Conservation (phyloP, 805 yeast genomes). For the Metschnikowia amazonensis region DNA sequence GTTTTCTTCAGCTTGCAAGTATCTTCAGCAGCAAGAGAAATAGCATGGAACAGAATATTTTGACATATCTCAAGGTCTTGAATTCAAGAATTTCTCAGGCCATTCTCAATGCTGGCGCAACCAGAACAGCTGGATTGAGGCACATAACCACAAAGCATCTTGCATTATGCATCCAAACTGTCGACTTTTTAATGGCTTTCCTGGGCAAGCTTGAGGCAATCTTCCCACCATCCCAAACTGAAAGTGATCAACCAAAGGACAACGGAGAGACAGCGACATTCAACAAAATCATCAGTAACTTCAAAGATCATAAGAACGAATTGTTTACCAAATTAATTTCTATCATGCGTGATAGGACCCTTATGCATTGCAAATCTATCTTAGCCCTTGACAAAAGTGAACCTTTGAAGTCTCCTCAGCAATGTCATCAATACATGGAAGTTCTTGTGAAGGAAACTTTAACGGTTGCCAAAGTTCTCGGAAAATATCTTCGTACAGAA, state of each 20-base stretch:
- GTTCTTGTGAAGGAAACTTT: conserved; percentile 60
- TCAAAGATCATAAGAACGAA: conserved; percentile 60
- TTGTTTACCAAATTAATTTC: conserved; percentile 61
- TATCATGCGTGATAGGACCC: conserved; percentile 64
- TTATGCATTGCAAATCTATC: conserved; percentile 47
- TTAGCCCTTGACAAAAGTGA: conserved; percentile 48
- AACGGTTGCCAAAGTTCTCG: conserved; percentile 59
- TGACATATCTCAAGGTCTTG: conserved; percentile 42
- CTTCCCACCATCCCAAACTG: conserved; percentile 8
- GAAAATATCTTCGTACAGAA: conserved; percentile 50
- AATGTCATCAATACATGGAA: conserved; percentile 62
- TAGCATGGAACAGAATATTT: conserved; percentile 42
- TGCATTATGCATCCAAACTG: conserved; percentile 63
- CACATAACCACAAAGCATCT: conserved; percentile 73
- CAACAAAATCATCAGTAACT: conserved; percentile 32
- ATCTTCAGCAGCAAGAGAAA: conserved; percentile 48
- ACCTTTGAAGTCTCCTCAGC: conserved; percentile 39
- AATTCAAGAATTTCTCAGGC: conserved; percentile 56
- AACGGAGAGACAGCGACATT: conserved; percentile 27
- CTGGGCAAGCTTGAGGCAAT: conserved; percentile 27
- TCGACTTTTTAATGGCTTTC: conserved; percentile 44
- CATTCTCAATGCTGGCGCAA: conserved; percentile 72
- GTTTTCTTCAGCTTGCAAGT: conserved; percentile 52
- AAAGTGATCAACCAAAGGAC: conserved; percentile 5
- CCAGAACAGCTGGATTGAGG: conserved; percentile 65